Percentiles rank a stretch among this genome's conserved stretches.
Conservation (phyloP, 2,329 filamentous ascomycete genomes). For the Chrysosporium queenslandicum region DNA sequence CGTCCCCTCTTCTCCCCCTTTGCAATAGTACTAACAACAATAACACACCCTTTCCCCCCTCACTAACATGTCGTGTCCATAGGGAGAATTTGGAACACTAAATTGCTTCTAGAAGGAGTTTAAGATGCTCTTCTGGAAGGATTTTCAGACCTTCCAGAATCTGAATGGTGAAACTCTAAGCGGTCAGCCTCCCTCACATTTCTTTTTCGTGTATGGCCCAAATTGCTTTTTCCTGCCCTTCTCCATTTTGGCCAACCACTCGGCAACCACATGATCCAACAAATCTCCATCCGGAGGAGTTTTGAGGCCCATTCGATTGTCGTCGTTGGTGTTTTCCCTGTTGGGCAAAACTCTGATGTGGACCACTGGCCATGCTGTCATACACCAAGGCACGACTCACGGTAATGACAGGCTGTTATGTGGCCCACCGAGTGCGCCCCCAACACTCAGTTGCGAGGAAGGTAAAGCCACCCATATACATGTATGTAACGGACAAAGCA, state of each 20-base stretch:
- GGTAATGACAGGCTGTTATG: no score
- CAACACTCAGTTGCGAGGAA: no score
- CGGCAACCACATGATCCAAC: neutral
- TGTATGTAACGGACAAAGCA: no score
- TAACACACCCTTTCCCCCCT: no score
- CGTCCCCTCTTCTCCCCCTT: neutral
- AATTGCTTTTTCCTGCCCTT: neutral
- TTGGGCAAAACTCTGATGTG: no score
- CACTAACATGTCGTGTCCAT: no score
- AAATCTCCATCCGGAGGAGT: no score
- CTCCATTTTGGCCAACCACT: neutral
- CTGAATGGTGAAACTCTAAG: constrained; percentile 1
- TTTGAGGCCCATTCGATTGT: no score
- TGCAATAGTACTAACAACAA: neutral
- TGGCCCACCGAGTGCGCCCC: no score
- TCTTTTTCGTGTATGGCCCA: neutral
- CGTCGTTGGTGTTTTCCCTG: no score
- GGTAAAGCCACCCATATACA: no score
- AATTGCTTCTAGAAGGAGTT: constrained; percentile 10
- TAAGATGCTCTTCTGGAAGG: neutral
- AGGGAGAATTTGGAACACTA: neutral
- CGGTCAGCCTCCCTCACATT: neutral
- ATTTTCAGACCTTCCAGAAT: constrained; percentile 11
- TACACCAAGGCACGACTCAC: no score
- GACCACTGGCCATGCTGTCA: neutral